Evolutionary conservation across 352 stramenopile genomes (phyloP).

Genomic region (Pythium dissotocum): DNA sequence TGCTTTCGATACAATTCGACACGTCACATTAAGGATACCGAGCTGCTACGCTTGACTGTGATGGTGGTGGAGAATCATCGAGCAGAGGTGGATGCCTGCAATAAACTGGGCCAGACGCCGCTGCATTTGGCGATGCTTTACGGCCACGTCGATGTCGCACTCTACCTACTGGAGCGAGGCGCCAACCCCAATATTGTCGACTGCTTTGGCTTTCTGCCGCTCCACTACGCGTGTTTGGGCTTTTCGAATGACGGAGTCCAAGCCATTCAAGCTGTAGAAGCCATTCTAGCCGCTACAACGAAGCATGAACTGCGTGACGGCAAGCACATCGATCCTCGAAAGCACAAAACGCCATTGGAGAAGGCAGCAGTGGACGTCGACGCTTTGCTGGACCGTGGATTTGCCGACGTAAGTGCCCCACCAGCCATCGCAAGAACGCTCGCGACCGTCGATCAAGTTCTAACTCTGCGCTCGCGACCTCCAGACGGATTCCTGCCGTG

Average conservation of each 20-base stretch:
- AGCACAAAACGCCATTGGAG: constrained; percentile 53
- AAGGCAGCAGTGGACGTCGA: constrained; percentile 64
- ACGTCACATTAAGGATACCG: constrained; percentile 20
- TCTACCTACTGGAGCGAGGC: constrained; percentile 43
- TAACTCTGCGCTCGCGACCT: constrained; percentile 20
- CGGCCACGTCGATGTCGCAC: constrained; percentile 43
- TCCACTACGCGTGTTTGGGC: constrained; percentile 73
- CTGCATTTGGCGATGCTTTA: constrained; percentile 71
- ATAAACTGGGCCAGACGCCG: constrained; percentile 58
- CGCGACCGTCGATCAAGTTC: constrained; percentile 35
- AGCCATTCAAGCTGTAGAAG: constrained; percentile 35
- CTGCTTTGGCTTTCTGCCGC: constrained; percentile 47
- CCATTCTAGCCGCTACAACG: constrained; percentile 32
- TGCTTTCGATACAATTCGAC: constrained; percentile 62
- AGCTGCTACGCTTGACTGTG: constrained; percentile 29
- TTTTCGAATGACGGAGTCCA: constrained; percentile 38
- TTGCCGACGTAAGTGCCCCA: constrained; percentile 37
- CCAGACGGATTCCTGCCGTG: constrained; percentile 47
- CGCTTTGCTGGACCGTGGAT: constrained; percentile 44
- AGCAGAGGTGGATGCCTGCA: constrained; percentile 60
- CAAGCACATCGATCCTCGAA: constrained; percentile 47
- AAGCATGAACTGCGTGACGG: constrained; percentile 36
- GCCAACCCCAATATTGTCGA: constrained; percentile 67
- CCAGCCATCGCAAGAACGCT: constrained; percentile 39
- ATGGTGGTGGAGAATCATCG: constrained; percentile 37